A percentile compares a stretch with the other conserved stretches of the same genome.
phyloP scores from a whole-genome alignment of 352 stramenopile species.

The Pythium pyrilobum region DNA sequence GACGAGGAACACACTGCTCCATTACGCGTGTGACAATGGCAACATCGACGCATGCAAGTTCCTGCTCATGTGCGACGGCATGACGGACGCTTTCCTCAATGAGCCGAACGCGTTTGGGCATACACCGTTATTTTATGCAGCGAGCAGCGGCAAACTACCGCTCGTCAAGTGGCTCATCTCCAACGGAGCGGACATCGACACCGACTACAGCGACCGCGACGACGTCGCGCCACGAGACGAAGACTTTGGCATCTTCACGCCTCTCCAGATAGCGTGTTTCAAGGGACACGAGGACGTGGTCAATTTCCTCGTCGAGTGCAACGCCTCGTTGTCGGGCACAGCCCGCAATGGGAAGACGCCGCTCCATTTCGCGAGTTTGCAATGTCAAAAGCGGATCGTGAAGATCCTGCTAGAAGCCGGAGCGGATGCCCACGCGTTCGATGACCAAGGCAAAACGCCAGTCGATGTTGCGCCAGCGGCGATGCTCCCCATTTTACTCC shows the following conservation, averaged over 20 bases:
- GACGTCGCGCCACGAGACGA: constrained; percentile 44
- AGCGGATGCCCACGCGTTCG: constrained; percentile 56
- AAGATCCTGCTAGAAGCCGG: constrained; percentile 66
- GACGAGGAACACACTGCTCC: constrained; percentile 67
- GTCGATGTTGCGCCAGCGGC: constrained; percentile 52
- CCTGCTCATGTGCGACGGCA: constrained; percentile 65
- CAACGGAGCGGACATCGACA: constrained; percentile 79
- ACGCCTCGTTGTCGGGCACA: constrained; percentile 62
- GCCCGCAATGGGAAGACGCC: constrained; percentile 67
- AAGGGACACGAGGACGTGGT: constrained; percentile 60
- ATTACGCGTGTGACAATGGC: constrained; percentile 79
- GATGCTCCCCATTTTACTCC: constrained; percentile 43
- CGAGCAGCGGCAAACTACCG: constrained; percentile 61
- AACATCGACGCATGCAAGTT: constrained; percentile 82
- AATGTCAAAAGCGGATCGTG: constrained; percentile 57
- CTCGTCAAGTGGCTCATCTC: constrained; percentile 84
- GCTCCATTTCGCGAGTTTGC: constrained; percentile 59
- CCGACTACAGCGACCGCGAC: constrained; percentile 61
- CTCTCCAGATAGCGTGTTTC: constrained; percentile 74
- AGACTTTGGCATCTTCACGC: constrained; percentile 70
- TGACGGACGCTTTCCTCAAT: constrained; percentile 57
- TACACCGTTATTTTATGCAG: constrained; percentile 74
- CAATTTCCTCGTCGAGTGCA: constrained; percentile 81
- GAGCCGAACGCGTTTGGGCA: constrained; percentile 72
- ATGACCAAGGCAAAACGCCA: constrained; percentile 51